Base-by-base conservation (phyloP, 176 grass and related monocot species). In the Luzula sylvatica region DNA sequence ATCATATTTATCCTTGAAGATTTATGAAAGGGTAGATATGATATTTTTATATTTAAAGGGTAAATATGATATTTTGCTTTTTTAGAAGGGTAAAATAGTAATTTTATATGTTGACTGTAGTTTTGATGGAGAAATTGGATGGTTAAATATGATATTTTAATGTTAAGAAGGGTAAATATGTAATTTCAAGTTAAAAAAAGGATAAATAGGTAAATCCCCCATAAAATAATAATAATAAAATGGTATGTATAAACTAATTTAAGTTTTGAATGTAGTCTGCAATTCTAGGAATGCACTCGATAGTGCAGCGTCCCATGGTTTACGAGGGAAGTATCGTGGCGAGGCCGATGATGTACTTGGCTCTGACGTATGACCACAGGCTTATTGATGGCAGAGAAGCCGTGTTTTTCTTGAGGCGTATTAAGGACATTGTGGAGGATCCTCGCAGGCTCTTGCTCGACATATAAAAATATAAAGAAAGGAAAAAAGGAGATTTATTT, bases 261-360 rank as follows among this genome's bases (percentile, higher is more conserved):
- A n/a, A n/a, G n/a, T 28, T 53, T 42, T 2, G 64, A 59, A 23
- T 65, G 38, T 68, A 81, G 83, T 87, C 83, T 21, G 77, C 69
- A 19, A 87, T 87, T 52, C 77, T 87, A 6, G 77, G 83, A 22
- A 87, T 87, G 78, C 83, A 87, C 71, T 87, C 78, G 9, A 78
- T 87, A 21, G 70, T 87, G 24, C 53, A 50, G 15, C 83, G 74
- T 13, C 73, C 74, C 14, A 24, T 78, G 49, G 83, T 82, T 25
- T 64, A 82, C 25, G 50, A 82, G 35, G 78, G 73, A 24, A 58
- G 12, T 67, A 74, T 87, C 14, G 23, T 82, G 40, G 50, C 83
- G 15, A 75, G 74, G 26, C 78, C 83, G 21, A 75, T 87, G 78
- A 87, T 87, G 78, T 82, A 87, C 65, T 50, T 82, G 46, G 78